Evolutionary conservation across 1,284 basidiomycete genomes (phyloP).

Genomic region (Neonothopanus nambi): DNA sequence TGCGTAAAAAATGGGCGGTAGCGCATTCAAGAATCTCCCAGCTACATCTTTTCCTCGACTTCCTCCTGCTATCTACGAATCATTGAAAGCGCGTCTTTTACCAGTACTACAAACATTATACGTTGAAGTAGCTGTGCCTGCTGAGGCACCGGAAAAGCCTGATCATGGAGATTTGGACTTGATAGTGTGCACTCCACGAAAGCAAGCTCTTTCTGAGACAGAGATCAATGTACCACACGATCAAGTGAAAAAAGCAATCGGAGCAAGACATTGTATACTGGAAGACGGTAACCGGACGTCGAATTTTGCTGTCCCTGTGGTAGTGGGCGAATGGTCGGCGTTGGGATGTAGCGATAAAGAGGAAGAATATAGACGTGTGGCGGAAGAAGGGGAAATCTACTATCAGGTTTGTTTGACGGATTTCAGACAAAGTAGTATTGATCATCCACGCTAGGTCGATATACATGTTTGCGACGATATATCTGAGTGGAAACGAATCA

Average conservation of each 20-base stretch:
- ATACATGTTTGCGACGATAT: constrained; percentile 55
- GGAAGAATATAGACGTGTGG: neutral
- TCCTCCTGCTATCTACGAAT: constrained; percentile 48
- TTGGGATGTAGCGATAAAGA: constrained; percentile 2
- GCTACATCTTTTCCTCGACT: constrained; percentile 58
- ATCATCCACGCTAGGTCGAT: constrained; percentile 47
- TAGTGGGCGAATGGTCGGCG: constrained; percentile 33
- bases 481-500: constrained; percentile 47
- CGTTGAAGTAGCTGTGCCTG: constrained; percentile 49
- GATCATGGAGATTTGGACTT: constrained; percentile 71
- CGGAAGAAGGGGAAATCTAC: constrained; percentile 5
- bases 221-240: constrained; percentile 35
- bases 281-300: constrained; percentile 55
- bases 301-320: constrained; percentile 57
- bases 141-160: constrained; percentile 61
- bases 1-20: constrained; percentile 57
- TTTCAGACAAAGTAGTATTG: neutral
- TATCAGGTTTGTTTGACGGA: constrained; percentile 12
- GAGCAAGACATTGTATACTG: constrained; percentile 47
- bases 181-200: constrained; percentile 37
- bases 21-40: constrained; percentile 55
- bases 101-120: constrained; percentile 47
- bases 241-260: constrained; percentile 43
- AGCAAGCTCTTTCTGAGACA: neutral
- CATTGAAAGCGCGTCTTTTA: constrained; percentile 46